A percentile compares a stretch with the other conserved stretches of the same genome.
Evolutionary conservation across 768 basidiomycete genomes (phyloP).

Genomic region (Tylopilus cervinicoccineus): DNA sequence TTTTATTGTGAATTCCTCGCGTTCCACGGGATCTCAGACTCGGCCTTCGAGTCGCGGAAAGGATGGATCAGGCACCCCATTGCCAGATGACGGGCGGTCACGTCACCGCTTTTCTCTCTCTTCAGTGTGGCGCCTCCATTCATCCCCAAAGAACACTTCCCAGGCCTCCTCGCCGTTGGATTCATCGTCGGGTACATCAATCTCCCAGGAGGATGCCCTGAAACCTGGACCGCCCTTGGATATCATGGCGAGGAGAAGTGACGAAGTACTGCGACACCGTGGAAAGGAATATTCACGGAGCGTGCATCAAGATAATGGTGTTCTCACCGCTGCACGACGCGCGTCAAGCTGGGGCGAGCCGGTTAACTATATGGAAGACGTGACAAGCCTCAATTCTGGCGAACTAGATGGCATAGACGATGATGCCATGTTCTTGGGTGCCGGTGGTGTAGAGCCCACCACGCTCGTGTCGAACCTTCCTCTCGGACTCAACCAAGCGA

Average conservation of each 20-base stretch:
- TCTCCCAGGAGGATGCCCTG: slow-evolving; percentile 20
- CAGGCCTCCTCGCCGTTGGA: slow-evolving; percentile 30
- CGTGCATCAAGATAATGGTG: slow-evolving; percentile 24
- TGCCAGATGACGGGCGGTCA: slow-evolving; percentile 20
- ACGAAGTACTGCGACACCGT: slow-evolving; percentile 39
- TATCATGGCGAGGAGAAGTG: slow-evolving; percentile 36
- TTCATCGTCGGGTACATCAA: slow-evolving; percentile 31
- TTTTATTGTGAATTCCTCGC: slow-evolving; percentile 10
- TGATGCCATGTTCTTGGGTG: slow-evolving; percentile 51
- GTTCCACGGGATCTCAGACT: slow-evolving; percentile 23
- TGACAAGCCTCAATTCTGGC: slow-evolving; percentile 42
- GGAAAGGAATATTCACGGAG: slow-evolving; percentile 25
- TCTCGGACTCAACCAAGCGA: slow-evolving; percentile 27
- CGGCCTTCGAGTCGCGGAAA: slow-evolving; percentile 24
- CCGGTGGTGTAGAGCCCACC: slow-evolving; percentile 39
- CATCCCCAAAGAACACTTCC: slow-evolving; percentile 21
- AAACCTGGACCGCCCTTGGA: slow-evolving; percentile 19
- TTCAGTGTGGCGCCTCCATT: slow-evolving; percentile 24
- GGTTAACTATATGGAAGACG: slow-evolving; percentile 38
- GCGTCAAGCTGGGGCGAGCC: slow-evolving; percentile 66
- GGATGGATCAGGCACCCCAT: slow-evolving; percentile 17
- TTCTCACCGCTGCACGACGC: slow-evolving; percentile 45
- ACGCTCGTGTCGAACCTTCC: slow-evolving; percentile 35
- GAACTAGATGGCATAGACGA: slow-evolving; percentile 46
- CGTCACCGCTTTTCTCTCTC: slow-evolving; percentile 31